Evolutionary conservation across 176 grass and related monocot species (phyloP), one percentile per base, ranked within the genome.

Genomic region (Triticum monococcum): DNA sequence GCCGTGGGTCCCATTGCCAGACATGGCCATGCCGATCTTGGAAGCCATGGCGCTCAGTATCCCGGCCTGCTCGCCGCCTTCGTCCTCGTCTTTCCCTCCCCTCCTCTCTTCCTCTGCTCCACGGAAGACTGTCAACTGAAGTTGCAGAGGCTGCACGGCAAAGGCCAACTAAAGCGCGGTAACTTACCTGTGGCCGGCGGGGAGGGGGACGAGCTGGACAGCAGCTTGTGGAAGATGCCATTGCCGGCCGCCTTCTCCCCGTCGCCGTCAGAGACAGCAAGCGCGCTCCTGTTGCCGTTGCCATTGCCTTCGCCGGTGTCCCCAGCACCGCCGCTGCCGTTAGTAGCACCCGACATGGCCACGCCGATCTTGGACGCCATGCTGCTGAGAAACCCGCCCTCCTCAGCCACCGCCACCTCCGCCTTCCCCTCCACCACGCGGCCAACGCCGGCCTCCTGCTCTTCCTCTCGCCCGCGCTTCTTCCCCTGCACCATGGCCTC

Each of bases 301-400:
- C 75, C 64, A 37, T 86, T 60, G 46, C 32, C n/a, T 22, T 23
- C n/a, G 5, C 16, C 75, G 23, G 13, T 48, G 23, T 59, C 75
- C 46, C 41, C 84, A 1, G 5, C 75, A 4, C 64, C 45, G 28
- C 30, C 38, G 68, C 26, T 48, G 8, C 54, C 89, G 9, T 88
- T 62, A 9, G 68, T 1, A 41, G 10, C 10, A 1, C 86, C 86
- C 14, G 86, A 75, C 82, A 91, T 81, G 5, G 82, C 72, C 9
- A 82, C 77, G 71, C 89, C 89, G 37, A 91, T 88, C 69, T 81
- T 91, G 89, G 86, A 91, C 62, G 77, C 89, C 89, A 91, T 14
- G 69, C 50, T 60, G 86, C 81, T 81, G 6, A 91, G 77, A 48
- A 91, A 81, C 24, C 89, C 86, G 8, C 70, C 86, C 6, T 81